phyloP scores from a whole-genome alignment of 2,329 filamentous ascomycete species.

The Fusarium secorum region DNA sequence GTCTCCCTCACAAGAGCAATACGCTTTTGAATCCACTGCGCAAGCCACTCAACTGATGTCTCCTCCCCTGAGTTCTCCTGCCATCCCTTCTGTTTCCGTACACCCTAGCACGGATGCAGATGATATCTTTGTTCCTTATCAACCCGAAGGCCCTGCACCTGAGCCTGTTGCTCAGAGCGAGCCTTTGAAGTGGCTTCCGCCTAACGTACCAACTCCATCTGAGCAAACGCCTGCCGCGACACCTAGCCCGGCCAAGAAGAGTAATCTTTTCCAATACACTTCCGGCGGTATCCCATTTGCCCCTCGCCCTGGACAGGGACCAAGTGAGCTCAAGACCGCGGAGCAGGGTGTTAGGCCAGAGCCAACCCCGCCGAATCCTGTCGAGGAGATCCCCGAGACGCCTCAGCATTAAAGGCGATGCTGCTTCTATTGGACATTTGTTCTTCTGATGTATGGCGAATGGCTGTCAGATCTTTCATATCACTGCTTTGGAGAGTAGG shows the following conservation, averaged over 20 bases:
- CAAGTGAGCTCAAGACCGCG: background rate
- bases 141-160: constrained; percentile 61
- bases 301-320: constrained; percentile 35
- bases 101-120: constrained; percentile 36
- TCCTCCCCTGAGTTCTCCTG: constrained; percentile 45
- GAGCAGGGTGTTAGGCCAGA: background rate
- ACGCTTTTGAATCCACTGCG: constrained; percentile 28
- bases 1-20: constrained; percentile 38
- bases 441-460: constrained; percentile 2
- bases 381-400: constrained; percentile 7
- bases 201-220: constrained; percentile 53
- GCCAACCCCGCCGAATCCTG: background rate
- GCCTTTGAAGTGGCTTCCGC: constrained; percentile 60
- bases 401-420: background rate
- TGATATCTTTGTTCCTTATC: constrained; percentile 62
- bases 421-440: background rate
- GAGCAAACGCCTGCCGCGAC: constrained; percentile 45
- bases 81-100: constrained; percentile 40
- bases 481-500: constrained; percentile 2
- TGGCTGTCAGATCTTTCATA: constrained; percentile 5
- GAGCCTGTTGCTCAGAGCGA: constrained; percentile 49
- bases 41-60: constrained; percentile 37
- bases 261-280: constrained; percentile 49
- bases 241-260: constrained; percentile 49
- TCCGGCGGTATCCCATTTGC: constrained; percentile 60